Percentiles rank a stretch among this genome's conserved stretches.
Conservation (phyloP, 768 basidiomycete genomes). For the Phanerodontia chrysosporium region DNA sequence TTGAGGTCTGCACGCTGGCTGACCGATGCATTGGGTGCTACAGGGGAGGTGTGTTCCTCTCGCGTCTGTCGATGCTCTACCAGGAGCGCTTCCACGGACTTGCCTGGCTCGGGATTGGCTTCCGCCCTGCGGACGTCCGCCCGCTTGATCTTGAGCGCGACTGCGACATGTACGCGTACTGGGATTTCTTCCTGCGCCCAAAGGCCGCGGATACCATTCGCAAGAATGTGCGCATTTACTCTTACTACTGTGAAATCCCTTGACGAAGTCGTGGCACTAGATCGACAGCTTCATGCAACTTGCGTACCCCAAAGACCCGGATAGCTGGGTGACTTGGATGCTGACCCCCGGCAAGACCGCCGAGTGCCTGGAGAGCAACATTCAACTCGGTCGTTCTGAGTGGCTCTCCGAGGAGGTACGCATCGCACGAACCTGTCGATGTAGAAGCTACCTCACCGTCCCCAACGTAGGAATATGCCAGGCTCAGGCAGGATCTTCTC, state of each 20-base stretch:
- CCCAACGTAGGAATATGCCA: neutral
- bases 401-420: slow-evolving; percentile 14
- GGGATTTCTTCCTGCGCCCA: neutral
- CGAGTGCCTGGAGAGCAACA: slow-evolving; percentile 71
- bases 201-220: neutral
- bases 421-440: neutral
- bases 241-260: slow-evolving; percentile 89
- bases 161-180: neutral
- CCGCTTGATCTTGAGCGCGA: neutral
- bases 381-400: slow-evolving; percentile 67
- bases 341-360: slow-evolving; percentile 83
- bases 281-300: slow-evolving; percentile 81
- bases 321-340: slow-evolving; percentile 27
- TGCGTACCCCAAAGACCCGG: slow-evolving; percentile 30
- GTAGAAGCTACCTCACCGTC: no score
- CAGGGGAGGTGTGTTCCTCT: slow-evolving; percentile 34
- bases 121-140: slow-evolving; percentile 20
- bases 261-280: slow-evolving; percentile 83
- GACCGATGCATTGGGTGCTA: neutral
- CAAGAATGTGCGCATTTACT: slow-evolving; percentile 39
- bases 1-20: slow-evolving; percentile 1
- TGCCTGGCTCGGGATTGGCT: slow-evolving; percentile 29
- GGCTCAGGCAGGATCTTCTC: neutral
- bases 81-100: slow-evolving; percentile 39
- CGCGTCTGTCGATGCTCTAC: slow-evolving; percentile 33